Evolutionary conservation across 495 filamentous ascomycete species (phyloP), one percentile per base, ranked within the genome.

Genomic region (Rhizodiscina lignyota): DNA sequence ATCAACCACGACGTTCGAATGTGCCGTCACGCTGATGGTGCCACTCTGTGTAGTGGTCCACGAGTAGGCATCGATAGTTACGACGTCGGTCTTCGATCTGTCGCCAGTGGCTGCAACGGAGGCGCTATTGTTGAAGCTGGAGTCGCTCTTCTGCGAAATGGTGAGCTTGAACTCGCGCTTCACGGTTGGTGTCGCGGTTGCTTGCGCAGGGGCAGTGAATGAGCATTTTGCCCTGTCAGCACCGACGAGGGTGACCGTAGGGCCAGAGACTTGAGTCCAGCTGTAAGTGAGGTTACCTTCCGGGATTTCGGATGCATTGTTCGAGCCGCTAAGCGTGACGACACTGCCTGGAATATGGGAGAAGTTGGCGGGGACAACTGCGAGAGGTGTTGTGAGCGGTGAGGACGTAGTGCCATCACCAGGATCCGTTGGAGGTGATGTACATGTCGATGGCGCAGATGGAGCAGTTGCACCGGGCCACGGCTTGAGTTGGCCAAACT

Each of bases 401-500:
- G 37, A 44, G 15, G 29, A 20, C 8, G 21, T 22, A 12, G 10
- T 30, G 32, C n/a, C 35, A 12, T 20, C 34, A n/a, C n/a, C n/a
- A n/a, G n/a, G n/a, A n/a, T n/a, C n/a, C n/a, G n/a, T n/a, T n/a
- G n/a, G n/a, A n/a, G n/a, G n/a, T 11, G 36, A 36, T 13, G 17
- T 38, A 35, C 39, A 47, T 18, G 27, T 24, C 39, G 28, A 19
- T 12, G 30, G 13, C 2, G 43, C 31, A 5, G 22, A 35, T 12
- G 43, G 35, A 29, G 39, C 39, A 2, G 45, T 18, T 18, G 47
- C 41, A 21, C 39, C 48, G 6, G 52, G 52, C 37, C 49, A 55
- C 4, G 52, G 52, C 18, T 38, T 30, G 16, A 55, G 38, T 2
- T 43, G 52, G 0, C 44, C 44, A 33, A 39, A 55, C 18, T 43